phyloP scores from a whole-genome alignment of 1,284 basidiomycete species.

The Phylloboletellus chloephorus region DNA sequence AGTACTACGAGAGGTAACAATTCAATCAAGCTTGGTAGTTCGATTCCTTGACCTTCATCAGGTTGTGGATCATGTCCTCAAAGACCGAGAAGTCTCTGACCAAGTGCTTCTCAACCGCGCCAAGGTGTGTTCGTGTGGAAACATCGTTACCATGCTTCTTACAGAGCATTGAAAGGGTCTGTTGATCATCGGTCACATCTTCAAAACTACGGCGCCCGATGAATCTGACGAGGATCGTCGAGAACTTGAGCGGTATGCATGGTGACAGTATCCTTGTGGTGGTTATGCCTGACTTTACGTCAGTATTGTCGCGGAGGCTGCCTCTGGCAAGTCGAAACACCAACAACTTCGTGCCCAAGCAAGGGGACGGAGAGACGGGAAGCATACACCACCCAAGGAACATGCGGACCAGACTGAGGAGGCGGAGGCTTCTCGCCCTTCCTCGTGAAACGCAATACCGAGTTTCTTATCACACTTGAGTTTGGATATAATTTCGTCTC shows the following conservation, averaged over 20 bases:
- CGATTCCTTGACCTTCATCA: conserved; percentile 27
- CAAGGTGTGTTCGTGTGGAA: conserved; percentile 46
- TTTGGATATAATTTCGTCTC: conserved; percentile 16
- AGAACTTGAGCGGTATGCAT: conserved; percentile 76
- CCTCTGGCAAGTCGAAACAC: conserved; percentile 59
- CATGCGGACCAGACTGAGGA: conserved; percentile 17
- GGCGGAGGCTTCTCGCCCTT: conserved; percentile 9
- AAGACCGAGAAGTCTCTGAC: conserved; percentile 70
- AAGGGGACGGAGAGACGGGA: conserved; percentile 38
- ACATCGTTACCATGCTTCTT: conserved; percentile 2
- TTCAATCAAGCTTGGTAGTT: background rate
- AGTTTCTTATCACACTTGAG: conserved; percentile 14
- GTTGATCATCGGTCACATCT: conserved; percentile 77
- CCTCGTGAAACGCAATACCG: conserved; percentile 13
- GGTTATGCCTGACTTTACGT: conserved; percentile 5
- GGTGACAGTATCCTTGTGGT: background rate
- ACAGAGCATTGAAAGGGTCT: conserved; percentile 52
- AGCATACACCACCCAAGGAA: conserved; percentile 17
- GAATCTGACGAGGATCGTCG: conserved; percentile 88
- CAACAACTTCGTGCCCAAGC: conserved; percentile 35
- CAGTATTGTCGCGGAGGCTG: conserved; percentile 69
- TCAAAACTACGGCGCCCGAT: conserved; percentile 79
- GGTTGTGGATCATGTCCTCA: conserved; percentile 78
- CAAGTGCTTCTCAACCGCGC: conserved; percentile 72
- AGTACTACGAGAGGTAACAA: conserved; percentile 63